Percentiles rank a stretch among this genome's conserved stretches.
Conservation (phyloP, 2,329 filamentous ascomycete genomes). For the Pseudogymnoascus sp. region DNA sequence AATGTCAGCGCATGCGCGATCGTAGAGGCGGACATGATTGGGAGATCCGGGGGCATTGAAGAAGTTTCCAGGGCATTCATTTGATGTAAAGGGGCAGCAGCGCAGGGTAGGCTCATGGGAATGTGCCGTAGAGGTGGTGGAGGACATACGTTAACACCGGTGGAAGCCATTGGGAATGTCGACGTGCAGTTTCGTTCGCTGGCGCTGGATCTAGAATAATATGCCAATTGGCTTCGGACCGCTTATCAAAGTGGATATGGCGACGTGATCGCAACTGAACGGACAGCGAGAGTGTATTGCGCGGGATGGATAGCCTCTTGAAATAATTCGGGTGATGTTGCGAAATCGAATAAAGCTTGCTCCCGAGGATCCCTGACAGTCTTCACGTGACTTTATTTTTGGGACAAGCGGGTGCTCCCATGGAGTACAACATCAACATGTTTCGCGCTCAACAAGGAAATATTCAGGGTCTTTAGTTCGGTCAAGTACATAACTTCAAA, state of each 20-base stretch:
- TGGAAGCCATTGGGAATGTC: constrained; percentile 31
- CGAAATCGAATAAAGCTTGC: constrained; percentile 10
- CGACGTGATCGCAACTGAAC: constrained; percentile 6
- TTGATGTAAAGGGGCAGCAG: not conserved
- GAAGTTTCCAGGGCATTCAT: not conserved
- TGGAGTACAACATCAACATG: constrained; percentile 1
- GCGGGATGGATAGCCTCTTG: constrained; percentile 8
- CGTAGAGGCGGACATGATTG: not conserved
- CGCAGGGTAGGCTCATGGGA: not conserved
- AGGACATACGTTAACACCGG: constrained; percentile 44
- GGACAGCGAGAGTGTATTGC: constrained; percentile 1
- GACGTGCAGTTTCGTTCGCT: constrained; percentile 8
- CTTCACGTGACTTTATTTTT: constrained; percentile 8
- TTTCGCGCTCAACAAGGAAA: constrained; percentile 7
- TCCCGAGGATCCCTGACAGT: constrained; percentile 8
- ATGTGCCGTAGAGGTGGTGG: constrained; percentile 13
- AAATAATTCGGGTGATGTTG: constrained; percentile 11
- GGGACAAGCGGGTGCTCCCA: constrained; percentile 10
- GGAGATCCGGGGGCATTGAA: not conserved
- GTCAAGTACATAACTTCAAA: not conserved
- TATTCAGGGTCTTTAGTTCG: constrained; percentile 4
- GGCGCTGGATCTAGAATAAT: not conserved
- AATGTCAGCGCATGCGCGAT: not conserved
- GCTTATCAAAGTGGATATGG: not conserved
- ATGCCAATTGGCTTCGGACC: constrained; percentile 9